A percentile compares a stretch with the other conserved stretches of the same genome.
Conservation (phyloP, 176 grass and related monocot species). For the Juncus effusus region DNA sequence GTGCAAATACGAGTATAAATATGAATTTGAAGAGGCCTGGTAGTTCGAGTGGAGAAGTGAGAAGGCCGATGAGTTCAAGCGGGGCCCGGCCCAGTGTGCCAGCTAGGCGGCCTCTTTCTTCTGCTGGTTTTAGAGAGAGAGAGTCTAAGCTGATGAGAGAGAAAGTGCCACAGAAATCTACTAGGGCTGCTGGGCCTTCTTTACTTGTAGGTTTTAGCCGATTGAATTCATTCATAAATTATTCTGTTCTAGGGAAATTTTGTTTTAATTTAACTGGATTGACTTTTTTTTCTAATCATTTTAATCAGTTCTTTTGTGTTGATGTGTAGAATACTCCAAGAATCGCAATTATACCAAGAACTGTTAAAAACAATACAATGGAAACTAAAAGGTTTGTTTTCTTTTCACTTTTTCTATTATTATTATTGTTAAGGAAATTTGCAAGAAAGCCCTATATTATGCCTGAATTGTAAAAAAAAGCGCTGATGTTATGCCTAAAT, state of each 20-base stretch:
- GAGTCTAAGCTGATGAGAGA: conserved; percentile 1
- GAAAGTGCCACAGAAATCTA: conserved; percentile 17
- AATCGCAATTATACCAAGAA: conserved; percentile 38
- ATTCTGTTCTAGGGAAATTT: conserved; percentile 8
- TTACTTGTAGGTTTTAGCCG: not conserved
- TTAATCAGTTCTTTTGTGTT: not conserved
- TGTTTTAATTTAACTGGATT: conserved; percentile 27
- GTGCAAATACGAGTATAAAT: conserved; percentile 30
- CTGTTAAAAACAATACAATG: conserved; percentile 34
- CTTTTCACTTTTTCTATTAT: not conserved
- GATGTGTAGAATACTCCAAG: conserved; percentile 37
- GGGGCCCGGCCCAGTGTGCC: conserved; percentile 21
- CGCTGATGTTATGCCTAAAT: too few species aligned
- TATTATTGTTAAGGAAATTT: not conserved
- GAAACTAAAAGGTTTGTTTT: conserved; percentile 63
- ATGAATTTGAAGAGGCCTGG: conserved; percentile 29
- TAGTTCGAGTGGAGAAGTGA: conserved; percentile 24
- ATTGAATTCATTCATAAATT: not conserved
- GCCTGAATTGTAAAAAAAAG: too few species aligned
- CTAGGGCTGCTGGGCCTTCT: conserved; percentile 11
- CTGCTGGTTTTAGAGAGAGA: conserved; percentile 24
- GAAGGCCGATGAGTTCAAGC: conserved; percentile 38
- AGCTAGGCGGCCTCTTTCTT: conserved; percentile 16
- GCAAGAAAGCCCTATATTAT: too few species aligned
- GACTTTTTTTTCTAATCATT: conserved; percentile 8